Conservation (phyloP, 2,329 filamentous ascomycete species). For the Monilinia aucupariae region DNA sequence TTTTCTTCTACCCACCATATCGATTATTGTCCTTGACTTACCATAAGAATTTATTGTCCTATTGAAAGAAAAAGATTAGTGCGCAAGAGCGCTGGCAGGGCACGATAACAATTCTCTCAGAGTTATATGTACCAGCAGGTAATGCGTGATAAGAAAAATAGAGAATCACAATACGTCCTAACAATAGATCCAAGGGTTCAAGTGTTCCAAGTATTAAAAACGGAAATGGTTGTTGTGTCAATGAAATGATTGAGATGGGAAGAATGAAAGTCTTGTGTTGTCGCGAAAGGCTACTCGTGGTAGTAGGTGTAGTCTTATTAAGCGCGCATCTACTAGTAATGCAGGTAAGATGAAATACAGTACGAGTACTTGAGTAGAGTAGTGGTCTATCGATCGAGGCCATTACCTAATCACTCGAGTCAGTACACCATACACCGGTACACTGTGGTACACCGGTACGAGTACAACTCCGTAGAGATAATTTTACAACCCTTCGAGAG, state of each 20-base stretch:
- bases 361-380: no score
- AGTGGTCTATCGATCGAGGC: no score
- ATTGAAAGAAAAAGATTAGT: constrained; percentile 22
- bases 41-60: background rate
- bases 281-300: background rate
- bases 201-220: background rate
- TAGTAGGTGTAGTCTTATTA: no score
- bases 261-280: background rate
- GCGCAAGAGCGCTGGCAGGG: constrained; percentile 7
- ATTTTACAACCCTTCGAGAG: no score
- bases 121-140: constrained; percentile 12
- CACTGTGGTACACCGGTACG: no score
- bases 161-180: constrained; percentile 11
- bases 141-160: constrained; percentile 7
- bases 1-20: constrained; percentile 12
- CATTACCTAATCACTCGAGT: no score
- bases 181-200: background rate
- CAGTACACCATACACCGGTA: no score
- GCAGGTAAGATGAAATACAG: background rate
- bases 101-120: constrained; percentile 12
- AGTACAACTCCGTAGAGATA: no score
- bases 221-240: background rate
- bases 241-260: constrained; percentile 5
- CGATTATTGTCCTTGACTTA: constrained; percentile 12
- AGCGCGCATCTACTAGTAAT: no score